Percentiles rank a stretch among this genome's conserved stretches.
phyloP scores from a whole-genome alignment of 169 alveolate species.

The Cryptosporidium tyzzeri region DNA sequence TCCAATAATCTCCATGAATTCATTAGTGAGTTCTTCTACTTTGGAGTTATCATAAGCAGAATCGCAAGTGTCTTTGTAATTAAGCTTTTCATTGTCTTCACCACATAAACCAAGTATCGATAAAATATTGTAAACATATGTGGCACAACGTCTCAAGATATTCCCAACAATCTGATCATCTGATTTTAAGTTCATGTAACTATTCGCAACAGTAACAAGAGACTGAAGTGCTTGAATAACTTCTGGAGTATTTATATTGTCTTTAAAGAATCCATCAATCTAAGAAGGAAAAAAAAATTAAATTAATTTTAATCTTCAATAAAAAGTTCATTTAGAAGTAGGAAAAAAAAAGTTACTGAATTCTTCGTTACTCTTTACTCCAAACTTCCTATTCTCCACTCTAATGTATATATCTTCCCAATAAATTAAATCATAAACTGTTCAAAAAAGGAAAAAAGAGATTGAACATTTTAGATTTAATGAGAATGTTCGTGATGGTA shows the following conservation, averaged over 20 bases:
- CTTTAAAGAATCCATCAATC: constrained; percentile 87
- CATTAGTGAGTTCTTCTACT: constrained; percentile 70
- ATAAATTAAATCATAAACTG: background rate
- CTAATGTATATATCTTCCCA: background rate
- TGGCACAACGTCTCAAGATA: constrained; percentile 76
- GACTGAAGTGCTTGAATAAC: constrained; percentile 82
- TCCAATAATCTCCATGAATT: constrained; percentile 76
- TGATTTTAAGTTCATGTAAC: constrained; percentile 77
- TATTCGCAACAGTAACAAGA: constrained; percentile 82
- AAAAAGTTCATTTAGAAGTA: too few species aligned
- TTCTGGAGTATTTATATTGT: constrained; percentile 92
- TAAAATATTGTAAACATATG: constrained; percentile 79
- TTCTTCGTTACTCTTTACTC: too few species aligned
- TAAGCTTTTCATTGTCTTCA: constrained; percentile 77
- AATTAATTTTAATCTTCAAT: background rate
- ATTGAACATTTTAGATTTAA: background rate
- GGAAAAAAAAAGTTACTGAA: background rate
- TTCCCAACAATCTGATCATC: constrained; percentile 76
- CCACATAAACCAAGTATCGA: constrained; percentile 81
- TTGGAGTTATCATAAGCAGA: constrained; percentile 16
- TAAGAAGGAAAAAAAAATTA: background rate
- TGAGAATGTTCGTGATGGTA: background rate
- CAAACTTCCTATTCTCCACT: background rate
- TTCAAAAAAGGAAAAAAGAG: background rate
- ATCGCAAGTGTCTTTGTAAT: constrained; percentile 42